Base-by-base conservation (phyloP, 352 stramenopile species). In the Pythium aphanidermatum region DNA sequence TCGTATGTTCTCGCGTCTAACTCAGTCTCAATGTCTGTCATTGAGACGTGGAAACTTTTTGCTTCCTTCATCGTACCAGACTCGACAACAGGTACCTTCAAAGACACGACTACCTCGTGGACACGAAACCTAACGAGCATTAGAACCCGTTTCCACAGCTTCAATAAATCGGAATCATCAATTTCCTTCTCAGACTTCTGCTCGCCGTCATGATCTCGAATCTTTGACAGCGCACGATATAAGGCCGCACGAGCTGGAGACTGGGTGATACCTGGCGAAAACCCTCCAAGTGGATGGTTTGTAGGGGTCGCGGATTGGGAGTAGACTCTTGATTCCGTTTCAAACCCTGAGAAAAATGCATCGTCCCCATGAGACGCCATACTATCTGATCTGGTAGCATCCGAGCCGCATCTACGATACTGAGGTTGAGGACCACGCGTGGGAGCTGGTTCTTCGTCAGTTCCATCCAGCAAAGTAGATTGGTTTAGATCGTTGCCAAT, bases 1-100 rank as follows among this genome's bases (percentile, higher is more conserved):
- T 93, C 81, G 24, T 81, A 91, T 0, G 73, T 77, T 19, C 79
- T 63, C 29, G 85, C 55, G 11, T 74, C 74, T 17, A 91, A 35
- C 21, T 73, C 67, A 11, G 75, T 87, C 25, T 53, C 71, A 26
- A 91, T 88, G 33, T 82, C 71, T 9, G 70, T 46, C 26, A 73
- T 73, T 23, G 60, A 68, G 8, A 79, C 62, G 13, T 68, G 58
- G 25, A 91, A 62, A 11, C 80, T 69, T 40, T 88, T 84, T 20
- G 64, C 69, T 9, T 46, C 57, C 0, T 39, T 4, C 14, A 20
- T 19, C 17, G 17, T 25, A 14, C 10, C 4, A n/a, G 26, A 29
- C 10, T 60, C 50, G 17, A 41, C 38, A 1, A 43, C 8, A 25
- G 27, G 29, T 4, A 60, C 44, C 7, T 55, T 49, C 2, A 63